Evolutionary conservation across 2,329 filamentous ascomycete genomes (phyloP).

Genomic region (Fusarium luffae): DNA sequence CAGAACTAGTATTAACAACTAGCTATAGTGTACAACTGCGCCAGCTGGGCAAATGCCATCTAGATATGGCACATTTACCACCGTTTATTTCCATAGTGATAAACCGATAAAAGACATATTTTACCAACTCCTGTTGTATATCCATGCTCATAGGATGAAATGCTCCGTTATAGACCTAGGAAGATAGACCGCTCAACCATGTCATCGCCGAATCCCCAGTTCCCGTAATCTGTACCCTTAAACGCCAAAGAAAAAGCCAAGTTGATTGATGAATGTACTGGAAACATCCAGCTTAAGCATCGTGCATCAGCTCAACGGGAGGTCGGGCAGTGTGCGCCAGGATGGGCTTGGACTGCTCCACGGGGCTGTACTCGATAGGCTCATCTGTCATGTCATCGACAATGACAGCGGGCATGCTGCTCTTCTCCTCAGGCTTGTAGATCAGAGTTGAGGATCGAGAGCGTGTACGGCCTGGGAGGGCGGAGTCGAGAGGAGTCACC

Average conservation of each 20-base stretch:
- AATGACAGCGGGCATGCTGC: conserved; percentile 71
- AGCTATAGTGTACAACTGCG: conserved; percentile 29
- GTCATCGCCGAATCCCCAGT: conserved; percentile 2
- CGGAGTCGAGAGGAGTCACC: conserved; percentile 48
- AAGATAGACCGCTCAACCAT: conserved; percentile 24
- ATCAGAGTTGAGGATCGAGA: conserved; percentile 74
- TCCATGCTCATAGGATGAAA: conserved; percentile 31
- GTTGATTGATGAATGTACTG: background rate
- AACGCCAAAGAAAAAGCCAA: conserved; percentile 38
- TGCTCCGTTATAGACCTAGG: conserved; percentile 28
- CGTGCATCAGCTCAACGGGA: conserved; percentile 72
- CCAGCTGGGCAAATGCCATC: conserved; percentile 16
- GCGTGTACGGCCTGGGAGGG: conserved; percentile 51
- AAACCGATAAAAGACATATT: conserved; percentile 21
- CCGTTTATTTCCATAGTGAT: conserved; percentile 12
- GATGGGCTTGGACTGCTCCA: conserved; percentile 59
- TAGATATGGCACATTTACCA: conserved; percentile 9
- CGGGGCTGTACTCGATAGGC: conserved; percentile 57
- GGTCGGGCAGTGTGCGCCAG: conserved; percentile 71
- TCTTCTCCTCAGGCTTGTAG: conserved; percentile 68
- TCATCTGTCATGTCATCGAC: conserved; percentile 75
- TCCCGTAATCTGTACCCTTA: conserved; percentile 20
- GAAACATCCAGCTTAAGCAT: conserved; percentile 44
- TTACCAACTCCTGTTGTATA: conserved; percentile 39
- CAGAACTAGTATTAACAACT: conserved; percentile 18